Evolutionary conservation across 352 stramenopile genomes (phyloP).

Genomic region (Phytophthora quininea): DNA sequence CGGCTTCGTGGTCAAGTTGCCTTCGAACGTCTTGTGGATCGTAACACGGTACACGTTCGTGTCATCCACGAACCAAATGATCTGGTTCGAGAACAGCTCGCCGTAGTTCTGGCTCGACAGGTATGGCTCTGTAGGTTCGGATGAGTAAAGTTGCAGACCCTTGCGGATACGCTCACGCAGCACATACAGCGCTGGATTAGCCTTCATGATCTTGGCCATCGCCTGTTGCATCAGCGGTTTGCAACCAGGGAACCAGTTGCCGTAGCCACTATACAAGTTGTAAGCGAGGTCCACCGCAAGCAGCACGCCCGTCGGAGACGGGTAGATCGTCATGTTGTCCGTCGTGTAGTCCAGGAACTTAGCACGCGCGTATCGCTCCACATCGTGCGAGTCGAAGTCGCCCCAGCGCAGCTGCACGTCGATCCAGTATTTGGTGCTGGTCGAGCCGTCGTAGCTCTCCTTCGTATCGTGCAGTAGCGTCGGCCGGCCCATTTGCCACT

Average conservation of each 20-base stretch:
- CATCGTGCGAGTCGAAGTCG: constrained; percentile 99
- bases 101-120: constrained; percentile 99
- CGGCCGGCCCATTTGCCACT: constrained; percentile 94
- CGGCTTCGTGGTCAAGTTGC: constrained; percentile 99
- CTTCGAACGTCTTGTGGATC: constrained; percentile 99
- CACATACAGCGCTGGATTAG: constrained; percentile 99
- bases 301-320: constrained; percentile 98
- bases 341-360: constrained; percentile 99
- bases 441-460: constrained; percentile 97
- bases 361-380: constrained; percentile 98
- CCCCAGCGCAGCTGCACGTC: constrained; percentile 99
- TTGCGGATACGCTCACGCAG: constrained; percentile 99
- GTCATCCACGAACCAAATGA: constrained; percentile 99
- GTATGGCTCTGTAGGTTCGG: constrained; percentile 99
- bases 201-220: constrained; percentile 99
- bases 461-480: constrained; percentile 93
- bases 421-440: constrained; percentile 99
- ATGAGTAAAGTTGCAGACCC: constrained; percentile 99
- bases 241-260: constrained; percentile 99
- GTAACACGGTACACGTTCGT: constrained; percentile 99
- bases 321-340: constrained; percentile 99
- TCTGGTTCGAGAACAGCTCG: constrained; percentile 99
- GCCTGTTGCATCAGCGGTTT: constrained; percentile 99
- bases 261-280: constrained; percentile 99
- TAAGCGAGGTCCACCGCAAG: constrained; percentile 98